These are phyloP conservation scores for Gentiana straminea DNA, from an alignment of 257 asterid species.

Conservation along the genomic window DNA sequence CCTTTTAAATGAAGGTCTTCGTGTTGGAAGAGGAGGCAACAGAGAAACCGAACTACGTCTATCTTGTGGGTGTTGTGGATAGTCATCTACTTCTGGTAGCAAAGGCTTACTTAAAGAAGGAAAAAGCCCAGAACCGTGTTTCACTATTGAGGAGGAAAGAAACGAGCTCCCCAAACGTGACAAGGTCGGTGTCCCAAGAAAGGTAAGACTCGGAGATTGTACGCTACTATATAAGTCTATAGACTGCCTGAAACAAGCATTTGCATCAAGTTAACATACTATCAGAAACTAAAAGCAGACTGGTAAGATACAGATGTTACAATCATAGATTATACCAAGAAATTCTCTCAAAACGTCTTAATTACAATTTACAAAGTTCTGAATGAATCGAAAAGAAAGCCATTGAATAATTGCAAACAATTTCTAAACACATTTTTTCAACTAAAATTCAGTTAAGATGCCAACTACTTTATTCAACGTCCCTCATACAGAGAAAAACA, in stretches of 20 bases:
- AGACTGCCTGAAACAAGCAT: constrained; percentile 58
- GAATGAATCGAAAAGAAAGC: too few species aligned
- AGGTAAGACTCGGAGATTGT: constrained; percentile 74
- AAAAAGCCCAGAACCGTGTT: constrained; percentile 67
- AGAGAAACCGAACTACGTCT: constrained; percentile 53
- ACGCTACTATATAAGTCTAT: constrained; percentile 82
- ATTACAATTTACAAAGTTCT: too few species aligned
- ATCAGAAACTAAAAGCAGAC: constrained; percentile 1
- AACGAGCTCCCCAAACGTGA: constrained; percentile 67
- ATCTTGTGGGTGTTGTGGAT: constrained; percentile 35
- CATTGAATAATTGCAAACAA: too few species aligned
- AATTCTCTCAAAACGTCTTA: too few species aligned
- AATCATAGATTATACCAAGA: too few species aligned
- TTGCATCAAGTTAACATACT: constrained; percentile 1
- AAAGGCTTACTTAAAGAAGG: constrained; percentile 71
- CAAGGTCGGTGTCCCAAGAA: constrained; percentile 63
- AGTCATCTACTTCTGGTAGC: constrained; percentile 30
- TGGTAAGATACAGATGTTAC: neutral
- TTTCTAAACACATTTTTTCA: too few species aligned
- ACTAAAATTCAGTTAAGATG: too few species aligned
- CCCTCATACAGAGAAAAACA: too few species aligned
- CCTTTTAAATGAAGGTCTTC: constrained; percentile 39
- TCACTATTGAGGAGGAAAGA: constrained; percentile 52
- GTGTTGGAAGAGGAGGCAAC: constrained; percentile 51
- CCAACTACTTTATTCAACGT: too few species aligned